Percentiles rank a stretch among this genome's conserved stretches.
Evolutionary conservation across 73 alveolate species (phyloP).

Genomic region (Tetrahymena borealis): DNA sequence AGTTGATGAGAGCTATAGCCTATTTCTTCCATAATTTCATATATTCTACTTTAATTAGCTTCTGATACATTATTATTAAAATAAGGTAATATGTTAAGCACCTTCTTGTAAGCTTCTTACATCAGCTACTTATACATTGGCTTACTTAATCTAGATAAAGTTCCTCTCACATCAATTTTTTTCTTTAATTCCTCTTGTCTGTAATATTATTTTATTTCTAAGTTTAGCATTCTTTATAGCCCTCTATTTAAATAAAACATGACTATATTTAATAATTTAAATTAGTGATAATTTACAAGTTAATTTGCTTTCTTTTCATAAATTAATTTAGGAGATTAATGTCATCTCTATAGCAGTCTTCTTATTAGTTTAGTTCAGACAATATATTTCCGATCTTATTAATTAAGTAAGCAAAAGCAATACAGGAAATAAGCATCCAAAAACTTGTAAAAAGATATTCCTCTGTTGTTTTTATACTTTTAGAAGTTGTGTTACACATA

Average conservation of each 20-base stretch:
- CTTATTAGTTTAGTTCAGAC: background rate
- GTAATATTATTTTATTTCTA: background rate
- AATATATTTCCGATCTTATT: background rate
- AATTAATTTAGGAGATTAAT: background rate
- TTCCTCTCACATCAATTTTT: background rate
- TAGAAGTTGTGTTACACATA: background rate
- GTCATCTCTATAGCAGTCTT: background rate
- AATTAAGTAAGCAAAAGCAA: background rate
- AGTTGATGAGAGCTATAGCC: background rate
- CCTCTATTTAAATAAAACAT: background rate
- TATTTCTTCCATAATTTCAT: background rate
- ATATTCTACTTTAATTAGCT: background rate
- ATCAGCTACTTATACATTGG: background rate
- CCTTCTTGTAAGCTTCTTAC: background rate
- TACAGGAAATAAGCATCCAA: background rate
- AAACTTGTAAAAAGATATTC: background rate
- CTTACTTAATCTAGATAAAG: background rate
- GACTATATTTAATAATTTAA: background rate
- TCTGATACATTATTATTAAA: background rate
- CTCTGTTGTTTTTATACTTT: background rate
- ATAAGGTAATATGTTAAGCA: background rate
- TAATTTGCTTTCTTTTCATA: background rate
- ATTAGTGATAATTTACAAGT: background rate
- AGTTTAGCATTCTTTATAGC: background rate
- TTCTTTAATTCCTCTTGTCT: background rate